Conservation (phyloP, 352 stramenopile species). For the Phytophthora sansomeana region DNA sequence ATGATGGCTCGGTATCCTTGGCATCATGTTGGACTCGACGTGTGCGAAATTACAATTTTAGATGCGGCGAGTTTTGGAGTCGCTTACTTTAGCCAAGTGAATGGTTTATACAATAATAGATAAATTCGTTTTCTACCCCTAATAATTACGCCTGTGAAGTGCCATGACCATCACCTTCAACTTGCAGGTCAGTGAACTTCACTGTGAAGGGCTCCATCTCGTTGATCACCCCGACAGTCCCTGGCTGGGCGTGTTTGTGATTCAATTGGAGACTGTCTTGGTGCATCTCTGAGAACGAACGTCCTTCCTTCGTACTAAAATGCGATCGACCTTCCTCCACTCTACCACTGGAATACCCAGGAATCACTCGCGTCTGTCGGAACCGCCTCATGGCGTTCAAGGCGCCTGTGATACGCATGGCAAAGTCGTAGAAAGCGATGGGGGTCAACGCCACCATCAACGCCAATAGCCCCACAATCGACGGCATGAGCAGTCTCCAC, state of each 20-base stretch:
- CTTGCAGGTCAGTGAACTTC: slow-evolving; percentile 4
- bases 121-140: too few species aligned
- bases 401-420: slow-evolving; percentile 26
- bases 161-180: not conserved
- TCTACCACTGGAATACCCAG: not conserved
- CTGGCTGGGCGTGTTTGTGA: slow-evolving; percentile 1
- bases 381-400: slow-evolving; percentile 41
- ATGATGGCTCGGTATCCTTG: not conserved
- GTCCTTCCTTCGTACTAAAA: not conserved
- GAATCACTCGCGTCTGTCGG: slow-evolving; percentile 38
- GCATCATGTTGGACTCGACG: too few species aligned
- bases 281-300: not conserved
- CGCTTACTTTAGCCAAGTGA: too few species aligned
- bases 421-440: slow-evolving; percentile 22
- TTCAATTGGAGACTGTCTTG: slow-evolving; percentile 1
- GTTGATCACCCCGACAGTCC: not conserved
- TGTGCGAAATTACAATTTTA: too few species aligned
- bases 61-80: too few species aligned
- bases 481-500: slow-evolving; percentile 37
- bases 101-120: too few species aligned
- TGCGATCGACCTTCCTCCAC: not conserved
- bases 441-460: slow-evolving; percentile 25
- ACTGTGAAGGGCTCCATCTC: not conserved
- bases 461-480: slow-evolving; percentile 26
- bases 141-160: not conserved